Percentiles rank a stretch among this genome's conserved stretches.
phyloP scores from a whole-genome alignment of 768 basidiomycete genomes.

The Termitomyces sp. region DNA sequence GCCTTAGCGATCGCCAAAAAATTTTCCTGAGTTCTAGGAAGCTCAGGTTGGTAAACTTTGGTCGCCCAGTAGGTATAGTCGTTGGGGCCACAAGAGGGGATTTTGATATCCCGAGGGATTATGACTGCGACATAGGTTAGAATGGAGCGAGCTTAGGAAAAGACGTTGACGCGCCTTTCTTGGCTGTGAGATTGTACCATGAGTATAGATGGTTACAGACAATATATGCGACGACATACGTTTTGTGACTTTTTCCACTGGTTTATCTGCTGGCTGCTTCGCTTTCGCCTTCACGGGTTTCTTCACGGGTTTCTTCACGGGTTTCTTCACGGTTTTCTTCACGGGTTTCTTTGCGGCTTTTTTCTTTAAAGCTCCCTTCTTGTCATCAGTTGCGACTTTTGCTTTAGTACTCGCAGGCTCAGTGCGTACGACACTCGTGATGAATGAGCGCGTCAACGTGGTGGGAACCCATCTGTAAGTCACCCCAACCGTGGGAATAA shows the following conservation, averaged over 20 bases:
- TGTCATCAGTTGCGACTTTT: not conserved
- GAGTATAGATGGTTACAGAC: not conserved
- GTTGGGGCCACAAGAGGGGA: not conserved
- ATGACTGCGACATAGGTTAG: conserved; percentile 2
- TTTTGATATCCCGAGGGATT: conserved; percentile 3
- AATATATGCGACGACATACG: conserved; percentile 8
- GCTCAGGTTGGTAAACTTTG: not conserved
- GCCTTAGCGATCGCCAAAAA: not conserved
- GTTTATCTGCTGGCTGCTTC: conserved; percentile 10
- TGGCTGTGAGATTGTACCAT: conserved; percentile 1
- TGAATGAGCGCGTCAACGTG: conserved; percentile 19
- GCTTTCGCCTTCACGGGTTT: conserved; percentile 5
- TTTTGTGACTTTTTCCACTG: conserved; percentile 5
- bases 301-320: conserved; percentile 9
- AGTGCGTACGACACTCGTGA: conserved; percentile 12
- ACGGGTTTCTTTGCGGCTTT: conserved; percentile 8
- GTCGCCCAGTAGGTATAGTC: conserved; percentile 4
- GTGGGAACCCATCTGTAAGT: conserved; percentile 6
- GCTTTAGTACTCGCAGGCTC: not conserved
- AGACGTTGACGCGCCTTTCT: not conserved
- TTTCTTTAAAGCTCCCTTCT: not conserved
- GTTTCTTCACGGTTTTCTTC: conserved; percentile 9
- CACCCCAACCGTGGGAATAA: not conserved
- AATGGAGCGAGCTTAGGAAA: not conserved
- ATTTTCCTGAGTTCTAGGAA: not conserved